A percentile compares a stretch with the other conserved stretches of the same genome.
phyloP scores from a whole-genome alignment of 83 land plant species.

The Larix sibirica region DNA sequence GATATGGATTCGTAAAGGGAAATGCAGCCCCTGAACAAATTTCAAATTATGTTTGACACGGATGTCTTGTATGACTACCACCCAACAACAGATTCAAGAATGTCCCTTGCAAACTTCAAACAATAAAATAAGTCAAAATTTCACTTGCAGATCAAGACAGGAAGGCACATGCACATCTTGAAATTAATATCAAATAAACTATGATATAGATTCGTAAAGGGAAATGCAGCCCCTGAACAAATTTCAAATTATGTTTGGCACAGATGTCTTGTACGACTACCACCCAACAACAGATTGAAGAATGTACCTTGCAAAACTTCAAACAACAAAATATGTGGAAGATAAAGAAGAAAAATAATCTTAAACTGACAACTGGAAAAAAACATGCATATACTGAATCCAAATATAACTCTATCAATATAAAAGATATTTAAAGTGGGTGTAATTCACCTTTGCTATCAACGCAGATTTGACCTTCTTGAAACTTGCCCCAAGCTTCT shows the following conservation, averaged over 20 bases:
- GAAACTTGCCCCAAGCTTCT: slow-evolving; percentile 84
- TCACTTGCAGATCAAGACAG: too few species aligned
- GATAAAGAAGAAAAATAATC: too few species aligned
- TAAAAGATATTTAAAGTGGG: neutral
- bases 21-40: neutral
- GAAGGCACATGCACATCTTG: too few species aligned
- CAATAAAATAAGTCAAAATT: neutral
- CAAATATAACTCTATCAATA: neutral
- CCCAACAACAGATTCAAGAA: neutral
- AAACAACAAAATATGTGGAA: neutral
- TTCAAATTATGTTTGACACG: neutral
- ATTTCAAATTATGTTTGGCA: neutral
- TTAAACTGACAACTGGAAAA: neutral
- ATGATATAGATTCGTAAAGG: neutral
- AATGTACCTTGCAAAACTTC: neutral
- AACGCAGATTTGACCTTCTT: slow-evolving; percentile 84
- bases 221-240: neutral
- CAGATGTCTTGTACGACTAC: neutral
- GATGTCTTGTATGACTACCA: neutral
- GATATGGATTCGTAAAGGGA: neutral
- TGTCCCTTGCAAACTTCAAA: neutral
- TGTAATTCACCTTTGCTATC: slow-evolving; percentile 79
- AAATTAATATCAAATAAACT: too few species aligned
- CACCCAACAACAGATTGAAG: neutral
- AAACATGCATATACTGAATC: neutral